Base-by-base conservation (phyloP, 495 filamentous ascomycete genomes). In the Aspergillus affinis region DNA sequence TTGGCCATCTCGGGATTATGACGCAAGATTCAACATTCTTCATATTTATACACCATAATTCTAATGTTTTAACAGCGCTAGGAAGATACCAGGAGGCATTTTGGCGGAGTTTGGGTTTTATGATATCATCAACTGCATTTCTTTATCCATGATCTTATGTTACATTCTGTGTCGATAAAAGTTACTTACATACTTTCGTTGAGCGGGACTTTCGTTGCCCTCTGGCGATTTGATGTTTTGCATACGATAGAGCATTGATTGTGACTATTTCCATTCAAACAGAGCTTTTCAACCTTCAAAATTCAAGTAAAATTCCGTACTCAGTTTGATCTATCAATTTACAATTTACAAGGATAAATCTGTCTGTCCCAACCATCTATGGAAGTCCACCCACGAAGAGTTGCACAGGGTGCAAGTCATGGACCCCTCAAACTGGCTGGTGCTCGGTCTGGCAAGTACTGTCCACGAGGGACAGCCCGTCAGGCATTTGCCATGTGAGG, bases 381-480 rank as follows among this genome's bases (percentile, higher is more conserved):
- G 76, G 78, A 74, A 76, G 78, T 68, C 74, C 76, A 80, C 65
- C 63, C 78, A 79, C 58, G 63, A 41, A 55, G 45, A 56, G 21
- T 56, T 60, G 47, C 54, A 62, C 58, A 48, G 23, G 20, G 19
- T 46, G 29, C 58, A 59, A 67, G 63, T 77, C 71, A 75, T 79
- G 72, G 68, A 68, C 76, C 72, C 78, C 76, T 80, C 78, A 80
- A 80, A 80, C 78, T 74, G 63, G 70, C 72, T 79, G 78, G 77
- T 62, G 61, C 54, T 72, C 69, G 21, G 65, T 78, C 75, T 78
- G 60, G 76, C 76, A 76, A 75, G 67, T 63, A 65, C 59, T 69
- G 54, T 59, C 36, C 50, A 29, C 58, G 26, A 50, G 63, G 49
- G 54, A 51, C 62, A 69, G 65, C 66, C 64, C 65, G 61, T 66